Evolutionary conservation across 257 asterid genomes (phyloP).

Genomic region (Fraxinus anomala): DNA sequence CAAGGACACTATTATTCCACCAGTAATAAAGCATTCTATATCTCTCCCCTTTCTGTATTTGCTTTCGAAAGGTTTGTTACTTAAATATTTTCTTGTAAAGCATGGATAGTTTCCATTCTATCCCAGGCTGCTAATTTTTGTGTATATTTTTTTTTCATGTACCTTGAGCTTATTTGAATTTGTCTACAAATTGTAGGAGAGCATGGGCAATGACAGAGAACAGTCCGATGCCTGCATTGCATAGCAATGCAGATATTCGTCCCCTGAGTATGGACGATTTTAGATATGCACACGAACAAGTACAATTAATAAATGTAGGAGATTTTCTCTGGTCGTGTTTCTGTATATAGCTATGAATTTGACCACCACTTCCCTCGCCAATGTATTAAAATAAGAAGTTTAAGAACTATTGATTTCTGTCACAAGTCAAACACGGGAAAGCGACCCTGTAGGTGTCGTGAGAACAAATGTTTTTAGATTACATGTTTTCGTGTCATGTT

Average conservation of each 20-base stretch:
- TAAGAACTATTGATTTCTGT: too few species aligned
- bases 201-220: constrained; percentile 54
- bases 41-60: neutral
- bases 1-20: neutral
- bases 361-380: neutral
- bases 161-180: neutral
- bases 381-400: too few species aligned
- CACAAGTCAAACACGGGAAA: too few species aligned
- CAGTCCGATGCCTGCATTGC: constrained; percentile 58
- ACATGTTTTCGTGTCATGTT: too few species aligned
- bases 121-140: constrained; percentile 9
- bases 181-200: constrained; percentile 45
- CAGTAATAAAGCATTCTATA: neutral
- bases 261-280: constrained; percentile 61
- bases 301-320: neutral
- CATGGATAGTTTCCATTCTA: neutral
- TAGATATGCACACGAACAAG: constrained; percentile 67
- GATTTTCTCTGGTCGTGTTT: neutral
- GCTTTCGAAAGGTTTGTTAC: neutral
- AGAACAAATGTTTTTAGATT: too few species aligned
- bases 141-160: neutral
- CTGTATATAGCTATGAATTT: neutral
- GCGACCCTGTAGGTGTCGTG: too few species aligned
- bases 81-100: neutral
- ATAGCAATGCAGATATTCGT: constrained; percentile 60